Evolutionary conservation across 345 rosid genomes (phyloP), one percentile per base, ranked within the genome.

Genomic region (Conringia planisiliqua): DNA sequence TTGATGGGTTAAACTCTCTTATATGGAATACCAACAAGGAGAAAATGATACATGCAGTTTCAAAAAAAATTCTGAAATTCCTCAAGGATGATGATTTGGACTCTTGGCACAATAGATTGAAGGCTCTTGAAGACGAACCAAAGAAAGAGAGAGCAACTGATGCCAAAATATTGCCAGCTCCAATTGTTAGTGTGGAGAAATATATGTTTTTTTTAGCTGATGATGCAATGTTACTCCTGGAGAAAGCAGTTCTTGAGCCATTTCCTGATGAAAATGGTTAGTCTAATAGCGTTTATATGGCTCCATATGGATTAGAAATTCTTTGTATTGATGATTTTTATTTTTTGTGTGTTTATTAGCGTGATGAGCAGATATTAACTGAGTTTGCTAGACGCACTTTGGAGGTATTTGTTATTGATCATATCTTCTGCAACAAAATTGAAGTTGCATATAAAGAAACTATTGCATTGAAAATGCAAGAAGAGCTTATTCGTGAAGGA

Each of bases 361-460:
- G 83, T 51, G 93, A 89, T 84, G 98, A 94, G 84, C 89, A 90
- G 80, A 88, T 87, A 47, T 89, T 94, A 55, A 94, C 91, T 20
- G 97, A 91, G 68, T 67, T 90, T 78, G 98, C 96, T 57, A 95
- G 96, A 57, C 82, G 92, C 75, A 91, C 95, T 0, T 87, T 94
- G 82, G 97, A 94, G 82, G 85, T 86, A 78, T 94, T 87, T 94
- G 91, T 86, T 52, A 90, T 94, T 60, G 84, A 88, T 18, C 96
- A 91, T 75, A 91, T 94, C 74, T 94, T 94, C 84, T 86, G 89
- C 85, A 86, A 83, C 79, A 91, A 90, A 80, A 87, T 91, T 80
- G 98, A 94, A 85, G 89, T 81, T 79, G 87, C 98, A 56, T 90
- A 94, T 78, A 92, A 91, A 90, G 98, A 94, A 80, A 91, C 96